Evolutionary conservation across 192 early-diverging fungal genomes (phyloP).

Genomic region (Lunasporangiospora selenospora): DNA sequence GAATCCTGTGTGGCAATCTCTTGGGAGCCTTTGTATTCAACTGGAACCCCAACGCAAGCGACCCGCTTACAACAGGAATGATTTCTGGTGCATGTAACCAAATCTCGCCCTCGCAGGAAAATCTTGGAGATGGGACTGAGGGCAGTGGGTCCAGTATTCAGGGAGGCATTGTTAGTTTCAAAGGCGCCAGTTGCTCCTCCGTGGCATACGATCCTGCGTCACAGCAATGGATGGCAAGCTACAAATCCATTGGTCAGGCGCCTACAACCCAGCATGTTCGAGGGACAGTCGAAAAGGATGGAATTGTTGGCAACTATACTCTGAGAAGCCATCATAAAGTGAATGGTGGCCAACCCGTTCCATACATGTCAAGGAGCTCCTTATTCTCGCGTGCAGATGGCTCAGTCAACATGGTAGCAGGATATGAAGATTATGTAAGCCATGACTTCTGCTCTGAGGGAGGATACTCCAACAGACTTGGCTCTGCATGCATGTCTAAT

Average conservation of each 20-base stretch:
- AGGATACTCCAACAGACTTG: too few relatives aligned
- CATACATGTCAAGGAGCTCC: conserved; percentile 12
- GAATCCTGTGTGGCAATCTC: conserved; percentile 30
- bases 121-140: too few relatives aligned
- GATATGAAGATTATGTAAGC: conserved; percentile 19
- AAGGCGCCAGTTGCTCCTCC: conserved; percentile 13
- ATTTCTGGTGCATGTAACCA: too few relatives aligned
- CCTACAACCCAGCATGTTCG: conserved; percentile 22
- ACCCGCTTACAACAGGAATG: too few relatives aligned
- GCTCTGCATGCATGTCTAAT: too few relatives aligned
- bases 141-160: too few relatives aligned
- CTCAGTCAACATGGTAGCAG: conserved; percentile 23
- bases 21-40: conserved; percentile 33
- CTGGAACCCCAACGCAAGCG: conserved; percentile 1
- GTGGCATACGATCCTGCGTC: conserved; percentile 17
- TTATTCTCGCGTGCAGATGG: conserved; percentile 23
- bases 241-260: conserved; percentile 10
- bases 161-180: too few relatives aligned
- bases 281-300: conserved; percentile 9
- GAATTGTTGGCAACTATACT: neutral
- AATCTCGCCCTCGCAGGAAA: too few relatives aligned
- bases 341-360: conserved; percentile 12
- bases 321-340: conserved; percentile 26
- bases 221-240: conserved; percentile 38
- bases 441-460: too few relatives aligned